phyloP scores from a whole-genome alignment of 2,329 filamentous ascomycete genomes.

The Chrysoporthe puriensis region DNA sequence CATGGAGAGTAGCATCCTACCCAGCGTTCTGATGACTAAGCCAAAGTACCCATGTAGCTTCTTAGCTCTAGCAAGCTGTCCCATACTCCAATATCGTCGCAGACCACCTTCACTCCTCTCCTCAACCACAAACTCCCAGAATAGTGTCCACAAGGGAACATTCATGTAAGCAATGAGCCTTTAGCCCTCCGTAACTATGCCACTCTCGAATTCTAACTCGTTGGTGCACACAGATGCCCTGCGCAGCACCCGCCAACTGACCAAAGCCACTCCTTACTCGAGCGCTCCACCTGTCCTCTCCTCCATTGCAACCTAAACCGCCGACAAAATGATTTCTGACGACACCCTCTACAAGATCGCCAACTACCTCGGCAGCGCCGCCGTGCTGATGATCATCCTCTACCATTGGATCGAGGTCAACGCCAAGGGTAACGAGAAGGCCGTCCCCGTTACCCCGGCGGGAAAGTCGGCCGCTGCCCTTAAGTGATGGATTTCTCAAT shows the following conservation, averaged over 20 bases:
- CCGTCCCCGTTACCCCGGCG: constrained; percentile 32
- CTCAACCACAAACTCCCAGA: constrained; percentile 2
- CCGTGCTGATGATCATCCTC: constrained; percentile 90
- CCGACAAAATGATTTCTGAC: constrained; percentile 87
- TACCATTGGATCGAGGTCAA: constrained; percentile 99
- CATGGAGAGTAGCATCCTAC: background rate
- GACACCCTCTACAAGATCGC: constrained; percentile 86
- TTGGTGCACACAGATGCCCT: background rate
- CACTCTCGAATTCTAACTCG: background rate
- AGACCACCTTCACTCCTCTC: constrained; percentile 1
- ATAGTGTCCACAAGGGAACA: background rate
- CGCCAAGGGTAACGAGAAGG: constrained; percentile 49
- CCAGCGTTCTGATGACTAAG: constrained; percentile 5
- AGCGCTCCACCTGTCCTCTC: constrained; percentile 13
- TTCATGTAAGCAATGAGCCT: background rate
- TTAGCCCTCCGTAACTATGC: background rate
- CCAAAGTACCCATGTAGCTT: background rate
- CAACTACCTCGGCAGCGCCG: constrained; percentile 85
- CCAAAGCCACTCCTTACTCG: constrained; percentile 5
- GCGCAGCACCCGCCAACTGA: background rate
- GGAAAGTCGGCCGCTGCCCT: constrained; percentile 23
- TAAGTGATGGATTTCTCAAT: constrained; percentile 14
- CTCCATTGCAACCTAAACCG: background rate
- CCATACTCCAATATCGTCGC: constrained; percentile 30
- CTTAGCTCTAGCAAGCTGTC: constrained; percentile 26